A percentile compares a stretch with the other conserved stretches of the same genome.
These are phyloP conservation scores for Termitomyces sp. DNA, from an alignment of 1,284 basidiomycete genomes.

Conservation along the genomic window DNA sequence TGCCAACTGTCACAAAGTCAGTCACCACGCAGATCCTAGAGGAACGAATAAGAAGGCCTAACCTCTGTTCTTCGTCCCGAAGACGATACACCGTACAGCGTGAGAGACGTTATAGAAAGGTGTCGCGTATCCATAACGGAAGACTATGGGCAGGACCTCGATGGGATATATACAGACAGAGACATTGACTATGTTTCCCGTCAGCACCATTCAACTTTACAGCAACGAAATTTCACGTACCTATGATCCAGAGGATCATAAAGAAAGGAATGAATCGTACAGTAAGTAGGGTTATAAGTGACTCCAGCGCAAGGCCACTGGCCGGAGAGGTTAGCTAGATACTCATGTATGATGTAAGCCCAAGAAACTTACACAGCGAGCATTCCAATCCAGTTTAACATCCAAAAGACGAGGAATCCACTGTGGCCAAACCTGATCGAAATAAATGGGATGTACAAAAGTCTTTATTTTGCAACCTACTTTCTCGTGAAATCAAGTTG, in stretches of 20 bases:
- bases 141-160: slow-evolving; percentile 62
- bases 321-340: neutral
- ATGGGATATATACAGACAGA: slow-evolving; percentile 62
- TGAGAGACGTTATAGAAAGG: slow-evolving; percentile 70
- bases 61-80: slow-evolving; percentile 63
- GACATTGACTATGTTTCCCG: slow-evolving; percentile 47
- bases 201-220: slow-evolving; percentile 7
- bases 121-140: slow-evolving; percentile 60
- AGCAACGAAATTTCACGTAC: slow-evolving; percentile 30
- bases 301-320: slow-evolving; percentile 59
- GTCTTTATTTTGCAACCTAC: slow-evolving; percentile 20
- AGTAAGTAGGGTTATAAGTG: slow-evolving; percentile 54
- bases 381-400: slow-evolving; percentile 65
- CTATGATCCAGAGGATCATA: slow-evolving; percentile 64
- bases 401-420: slow-evolving; percentile 76
- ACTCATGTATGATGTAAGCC: slow-evolving; percentile 16
- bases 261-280: slow-evolving; percentile 53
- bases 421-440: slow-evolving; percentile 39
- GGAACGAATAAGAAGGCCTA: slow-evolving; percentile 18
- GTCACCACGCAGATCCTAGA: neutral
- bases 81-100: slow-evolving; percentile 60
- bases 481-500: slow-evolving; percentile 50
- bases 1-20: slow-evolving; percentile 38
- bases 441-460: neutral
- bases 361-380: slow-evolving; percentile 38